A percentile compares a stretch with the other conserved stretches of the same genome.
Conservation (phyloP, 176 grass and related monocot genomes). For the Musa acuminata region DNA sequence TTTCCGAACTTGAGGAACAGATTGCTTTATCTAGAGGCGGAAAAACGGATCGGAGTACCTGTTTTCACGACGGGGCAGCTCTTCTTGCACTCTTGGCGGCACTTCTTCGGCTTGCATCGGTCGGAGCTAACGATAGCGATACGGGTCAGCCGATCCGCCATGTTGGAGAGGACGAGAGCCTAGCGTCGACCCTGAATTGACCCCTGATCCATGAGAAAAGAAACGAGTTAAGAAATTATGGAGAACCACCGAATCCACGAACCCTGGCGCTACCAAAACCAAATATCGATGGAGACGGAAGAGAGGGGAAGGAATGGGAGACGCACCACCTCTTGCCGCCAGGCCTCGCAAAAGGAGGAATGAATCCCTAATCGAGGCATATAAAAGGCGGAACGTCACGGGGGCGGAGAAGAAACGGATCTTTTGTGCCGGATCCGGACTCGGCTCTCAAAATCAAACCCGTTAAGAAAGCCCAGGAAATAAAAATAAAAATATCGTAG, state of each 20-base stretch:
- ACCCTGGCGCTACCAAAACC: not conserved
- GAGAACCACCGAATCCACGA: not conserved
- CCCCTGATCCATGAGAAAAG: not conserved
- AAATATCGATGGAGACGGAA: not conserved
- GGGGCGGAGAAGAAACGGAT: too few relatives aligned
- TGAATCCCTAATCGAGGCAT: too few relatives aligned
- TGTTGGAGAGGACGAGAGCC: not conserved
- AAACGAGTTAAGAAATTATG: not conserved
- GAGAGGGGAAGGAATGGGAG: not conserved
- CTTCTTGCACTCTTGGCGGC: constrained; percentile 66
- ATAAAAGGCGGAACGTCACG: too few relatives aligned
- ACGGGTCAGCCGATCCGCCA: constrained; percentile 54
- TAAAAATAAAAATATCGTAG: too few relatives aligned
- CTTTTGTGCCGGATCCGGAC: too few relatives aligned
- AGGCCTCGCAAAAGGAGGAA: too few relatives aligned
- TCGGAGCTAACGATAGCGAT: constrained; percentile 71
- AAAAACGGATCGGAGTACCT: constrained; percentile 17
- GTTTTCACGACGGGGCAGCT: constrained; percentile 72
- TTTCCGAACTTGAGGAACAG: not conserved
- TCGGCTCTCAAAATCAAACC: too few relatives aligned
- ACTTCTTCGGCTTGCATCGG: constrained; percentile 78
- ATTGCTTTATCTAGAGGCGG: not conserved
- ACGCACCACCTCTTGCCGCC: not conserved
- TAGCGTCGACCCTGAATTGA: not conserved
- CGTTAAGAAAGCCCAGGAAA: too few relatives aligned